A percentile compares a stretch with the other conserved stretches of the same genome.
Conservation (phyloP, 441 rosid genomes). For the Pelargonium citronellum region DNA sequence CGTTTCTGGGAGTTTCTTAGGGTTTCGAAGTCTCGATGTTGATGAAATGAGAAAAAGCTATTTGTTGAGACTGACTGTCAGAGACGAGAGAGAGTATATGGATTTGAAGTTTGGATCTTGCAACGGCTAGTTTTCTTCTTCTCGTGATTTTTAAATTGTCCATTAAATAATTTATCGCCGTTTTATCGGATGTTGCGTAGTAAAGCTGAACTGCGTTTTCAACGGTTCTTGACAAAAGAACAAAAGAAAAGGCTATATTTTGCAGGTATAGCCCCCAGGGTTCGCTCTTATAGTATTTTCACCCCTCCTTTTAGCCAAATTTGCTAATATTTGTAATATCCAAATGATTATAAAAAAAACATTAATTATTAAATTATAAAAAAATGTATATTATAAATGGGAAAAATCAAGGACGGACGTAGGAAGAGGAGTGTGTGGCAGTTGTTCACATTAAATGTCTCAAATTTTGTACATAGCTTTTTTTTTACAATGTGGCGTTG, state of each 20-base stretch:
- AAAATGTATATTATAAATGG: not conserved
- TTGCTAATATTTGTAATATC: no score
- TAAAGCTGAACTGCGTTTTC: no score
- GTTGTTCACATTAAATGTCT: no score
- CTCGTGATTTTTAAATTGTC: not conserved
- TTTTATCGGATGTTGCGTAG: not conserved
- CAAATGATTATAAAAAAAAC: no score
- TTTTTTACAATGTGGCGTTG: no score
- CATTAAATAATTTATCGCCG: not conserved
- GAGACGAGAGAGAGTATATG: not conserved
- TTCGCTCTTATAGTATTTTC: not conserved
- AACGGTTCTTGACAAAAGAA: not conserved
- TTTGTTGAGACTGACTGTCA: not conserved
- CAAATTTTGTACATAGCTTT: no score
- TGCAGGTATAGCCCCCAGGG: not conserved
- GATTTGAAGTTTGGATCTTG: not conserved
- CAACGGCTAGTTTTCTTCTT: constrained; percentile 2
- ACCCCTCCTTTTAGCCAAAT: not conserved
- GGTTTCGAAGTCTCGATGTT: not conserved
- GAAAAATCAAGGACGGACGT: no score
- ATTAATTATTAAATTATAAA: no score
- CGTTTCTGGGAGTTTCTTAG: not conserved
- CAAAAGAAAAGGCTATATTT: not conserved
- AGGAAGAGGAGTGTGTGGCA: no score
- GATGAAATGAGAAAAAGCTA: not conserved